These are phyloP conservation scores for Ocimum tenuiflorum DNA, from an alignment of 257 asterid species.

Conservation along the genomic window DNA sequence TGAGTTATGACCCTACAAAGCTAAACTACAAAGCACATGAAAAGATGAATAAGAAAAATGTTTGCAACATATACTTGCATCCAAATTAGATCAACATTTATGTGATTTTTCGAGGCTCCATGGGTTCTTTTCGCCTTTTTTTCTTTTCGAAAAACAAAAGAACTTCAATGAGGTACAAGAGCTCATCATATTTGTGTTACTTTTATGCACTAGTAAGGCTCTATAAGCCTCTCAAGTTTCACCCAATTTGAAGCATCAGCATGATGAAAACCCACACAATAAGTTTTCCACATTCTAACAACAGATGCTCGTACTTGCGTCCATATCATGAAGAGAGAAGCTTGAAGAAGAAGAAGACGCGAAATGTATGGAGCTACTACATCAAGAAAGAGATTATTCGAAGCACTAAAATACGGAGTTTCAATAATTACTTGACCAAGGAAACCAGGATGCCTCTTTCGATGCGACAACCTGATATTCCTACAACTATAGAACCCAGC, in stretches of 20 bases:
- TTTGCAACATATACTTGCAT: neutral
- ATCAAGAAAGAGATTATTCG: constrained; percentile 55
- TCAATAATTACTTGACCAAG: constrained; percentile 41
- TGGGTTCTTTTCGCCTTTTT: no score
- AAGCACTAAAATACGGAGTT: constrained; percentile 40
- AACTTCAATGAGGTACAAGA: no score
- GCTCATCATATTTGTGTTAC: no score
- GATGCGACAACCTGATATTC: constrained; percentile 44
- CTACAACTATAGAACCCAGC: constrained; percentile 11
- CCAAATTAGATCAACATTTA: neutral
- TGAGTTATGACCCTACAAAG: no score
- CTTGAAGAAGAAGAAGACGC: constrained; percentile 10
- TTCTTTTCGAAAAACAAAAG: no score
- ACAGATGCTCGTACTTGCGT: neutral
- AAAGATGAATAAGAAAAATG: neutral
- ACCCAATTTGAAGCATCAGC: neutral
- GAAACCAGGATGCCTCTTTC: constrained; percentile 44
- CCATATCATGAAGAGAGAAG: neutral
- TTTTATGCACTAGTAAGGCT: no score
- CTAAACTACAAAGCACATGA: neutral
- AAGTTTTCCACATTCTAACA: neutral
- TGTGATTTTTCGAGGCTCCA: neutral
- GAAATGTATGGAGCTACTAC: constrained; percentile 24
- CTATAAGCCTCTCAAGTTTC: neutral
- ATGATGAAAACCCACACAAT: neutral